Conservation (phyloP, 108 stramenopile genomes). For the Poteriospumella lacustris region DNA sequence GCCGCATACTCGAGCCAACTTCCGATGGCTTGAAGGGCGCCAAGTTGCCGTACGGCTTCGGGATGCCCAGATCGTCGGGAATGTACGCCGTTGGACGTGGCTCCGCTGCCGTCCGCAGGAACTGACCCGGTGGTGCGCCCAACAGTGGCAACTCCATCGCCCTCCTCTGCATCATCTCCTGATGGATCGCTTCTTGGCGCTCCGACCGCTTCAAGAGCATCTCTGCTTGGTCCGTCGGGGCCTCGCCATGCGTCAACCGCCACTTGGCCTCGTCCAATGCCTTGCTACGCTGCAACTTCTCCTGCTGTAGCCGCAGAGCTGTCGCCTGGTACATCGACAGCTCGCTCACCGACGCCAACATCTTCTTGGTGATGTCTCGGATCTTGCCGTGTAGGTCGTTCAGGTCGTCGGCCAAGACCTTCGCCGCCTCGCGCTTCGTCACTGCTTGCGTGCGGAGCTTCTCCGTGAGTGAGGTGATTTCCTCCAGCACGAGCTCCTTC, state of each 20-base stretch:
- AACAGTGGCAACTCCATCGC: not conserved
- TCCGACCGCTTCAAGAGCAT: conserved; percentile 41
- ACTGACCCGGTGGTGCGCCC: not conserved
- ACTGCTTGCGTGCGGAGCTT: conserved; percentile 49
- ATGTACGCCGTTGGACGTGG: conserved; percentile 65
- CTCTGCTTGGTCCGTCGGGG: conserved; percentile 54
- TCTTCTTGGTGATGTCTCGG: conserved; percentile 47
- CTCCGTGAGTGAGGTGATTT: conserved; percentile 46
- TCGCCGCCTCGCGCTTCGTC: conserved; percentile 37
- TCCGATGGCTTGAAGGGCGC: conserved; percentile 61
- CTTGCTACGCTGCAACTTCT: conserved; percentile 45
- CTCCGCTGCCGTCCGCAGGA: conserved; percentile 55
- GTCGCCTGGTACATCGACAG: conserved; percentile 65
- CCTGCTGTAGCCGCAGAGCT: conserved; percentile 57
- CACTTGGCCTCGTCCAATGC: conserved; percentile 19
- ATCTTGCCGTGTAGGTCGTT: conserved; percentile 53
- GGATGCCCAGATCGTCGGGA: conserved; percentile 56
- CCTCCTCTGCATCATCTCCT: conserved; percentile 2
- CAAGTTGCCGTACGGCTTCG: conserved; percentile 58
- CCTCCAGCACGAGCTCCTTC: conserved; percentile 61
- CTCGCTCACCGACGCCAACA: conserved; percentile 62
- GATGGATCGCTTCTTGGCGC: not conserved
- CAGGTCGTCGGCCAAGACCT: conserved; percentile 41
- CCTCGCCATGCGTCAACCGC: conserved; percentile 39
- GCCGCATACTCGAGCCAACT: conserved; percentile 56